Evolutionary conservation across 305 asterid species (phyloP).

Genomic region (Stenogyne calaminthoides): DNA sequence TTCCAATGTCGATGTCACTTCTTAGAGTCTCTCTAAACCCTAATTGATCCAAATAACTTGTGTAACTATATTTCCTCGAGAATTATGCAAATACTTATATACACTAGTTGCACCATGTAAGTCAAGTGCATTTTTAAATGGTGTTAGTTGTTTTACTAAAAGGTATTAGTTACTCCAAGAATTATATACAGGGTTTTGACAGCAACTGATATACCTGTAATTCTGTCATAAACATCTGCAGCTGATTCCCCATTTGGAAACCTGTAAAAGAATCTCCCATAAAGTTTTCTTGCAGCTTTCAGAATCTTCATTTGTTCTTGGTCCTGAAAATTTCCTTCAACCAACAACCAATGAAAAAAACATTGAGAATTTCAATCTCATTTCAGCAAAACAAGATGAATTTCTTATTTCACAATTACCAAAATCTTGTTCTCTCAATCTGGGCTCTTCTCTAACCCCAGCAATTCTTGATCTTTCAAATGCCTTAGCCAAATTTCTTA

Average conservation of each 20-base stretch:
- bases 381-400: not conserved
- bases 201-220: constrained; percentile 51
- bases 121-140: too few species aligned
- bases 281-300: constrained; percentile 58
- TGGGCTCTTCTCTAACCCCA: constrained; percentile 81
- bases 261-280: constrained; percentile 80
- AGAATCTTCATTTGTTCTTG: constrained; percentile 68
- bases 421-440: constrained; percentile 82
- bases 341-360: not conserved
- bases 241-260: constrained; percentile 93
- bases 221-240: constrained; percentile 88
- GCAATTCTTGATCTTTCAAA: constrained; percentile 70
- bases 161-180: too few species aligned
- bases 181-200: too few species aligned
- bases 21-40: constrained; percentile 81
- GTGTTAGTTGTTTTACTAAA: too few species aligned
- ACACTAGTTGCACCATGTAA: too few species aligned
- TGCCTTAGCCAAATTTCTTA: constrained; percentile 65
- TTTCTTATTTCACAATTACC: constrained; percentile 39
- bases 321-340: constrained; percentile 76
- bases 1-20: constrained; percentile 74
- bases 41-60: constrained; percentile 23
- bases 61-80: not conserved
- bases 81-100: too few species aligned
- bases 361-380: not conserved